Evolutionary conservation across 306 rosid genomes (phyloP), one percentile per base, ranked within the genome.

Genomic region (Trifolium fragiferum): DNA sequence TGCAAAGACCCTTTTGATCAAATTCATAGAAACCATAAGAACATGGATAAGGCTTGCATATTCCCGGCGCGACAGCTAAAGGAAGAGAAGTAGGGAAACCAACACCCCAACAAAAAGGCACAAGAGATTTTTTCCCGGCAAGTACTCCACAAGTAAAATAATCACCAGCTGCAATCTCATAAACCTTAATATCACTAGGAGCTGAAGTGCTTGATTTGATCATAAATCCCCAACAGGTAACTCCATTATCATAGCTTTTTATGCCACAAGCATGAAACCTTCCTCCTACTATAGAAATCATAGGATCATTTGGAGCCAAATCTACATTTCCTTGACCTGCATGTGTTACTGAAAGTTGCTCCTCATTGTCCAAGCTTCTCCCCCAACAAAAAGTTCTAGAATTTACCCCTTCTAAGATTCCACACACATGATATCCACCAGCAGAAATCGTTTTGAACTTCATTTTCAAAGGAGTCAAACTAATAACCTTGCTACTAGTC

Each of bases 361-460:
- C 92, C 77, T 88, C 94, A 23, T 79, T 75, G 47, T 50, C 78
- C 82, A 94, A 90, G 37, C 93, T 88, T 82, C 92, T 88, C 55
- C 98, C 98, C 97, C 97, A 94, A 81, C 97, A 94, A 73, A 84
- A 27, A 49, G 91, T 81, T 51, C 76, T 84, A 7, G 93, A 81
- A 78, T 73, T 81, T 40, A 74, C 80, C 3, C 89, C 91, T 30
- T 91, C 97, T 23, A 80, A 40, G 76, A 94, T 90, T 50, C 98
- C 98, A 73, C 98, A 94, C 13, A 91, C 98, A 76, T 94, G 97
- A 77, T 83, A 90, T 6, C 98, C 98, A 3, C 97, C 98, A 4
- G 90, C 82, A 1, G 90, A 82, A 63, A 94, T 82, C 78, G 72
- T 88, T 82, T 79, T 92, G 74, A 94, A 94, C 75, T 86, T 87